Evolutionary conservation across 83 land plant species (phyloP).

Genomic region (Diphasiastrum complanatum): DNA sequence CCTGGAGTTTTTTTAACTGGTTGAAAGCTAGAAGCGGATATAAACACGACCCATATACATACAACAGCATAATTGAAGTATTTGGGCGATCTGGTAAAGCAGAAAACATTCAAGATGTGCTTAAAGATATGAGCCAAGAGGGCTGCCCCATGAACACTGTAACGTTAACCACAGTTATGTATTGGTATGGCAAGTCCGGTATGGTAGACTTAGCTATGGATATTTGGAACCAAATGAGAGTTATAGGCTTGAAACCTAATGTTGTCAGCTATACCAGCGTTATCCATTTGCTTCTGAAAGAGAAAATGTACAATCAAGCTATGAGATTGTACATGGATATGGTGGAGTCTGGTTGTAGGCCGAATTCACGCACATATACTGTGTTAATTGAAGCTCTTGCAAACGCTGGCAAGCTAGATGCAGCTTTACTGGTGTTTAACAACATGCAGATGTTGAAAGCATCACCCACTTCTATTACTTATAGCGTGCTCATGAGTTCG

Average conservation of each 20-base stretch:
- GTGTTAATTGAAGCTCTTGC: conserved; percentile 52
- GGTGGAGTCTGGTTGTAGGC: conserved; percentile 29
- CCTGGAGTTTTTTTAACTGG: no score
- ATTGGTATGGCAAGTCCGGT: no score
- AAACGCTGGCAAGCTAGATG: conserved; percentile 38
- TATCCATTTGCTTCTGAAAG: conserved; percentile 54
- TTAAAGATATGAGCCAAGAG: no score
- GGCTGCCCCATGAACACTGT: no score
- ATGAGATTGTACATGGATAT: conserved; percentile 38
- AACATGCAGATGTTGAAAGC: conserved; percentile 53
- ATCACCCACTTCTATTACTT: conserved; percentile 50
- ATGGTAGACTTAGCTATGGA: no score
- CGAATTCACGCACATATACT: conserved; percentile 60
- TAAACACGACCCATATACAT: no score
- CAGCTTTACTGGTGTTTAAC: conserved; percentile 47
- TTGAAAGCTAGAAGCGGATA: no score
- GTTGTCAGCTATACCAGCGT: conserved; percentile 53
- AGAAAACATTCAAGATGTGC: no score
- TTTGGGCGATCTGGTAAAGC: no score
- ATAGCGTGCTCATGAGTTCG: conserved; percentile 53
- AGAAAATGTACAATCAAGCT: conserved; percentile 36
- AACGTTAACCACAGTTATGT: no score
- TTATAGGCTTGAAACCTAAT: conserved; percentile 41
- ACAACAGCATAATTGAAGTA: no score
- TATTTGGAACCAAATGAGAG: no score